These are phyloP conservation scores for Saccharomycopsis hybrid DNA, from an alignment of 1,139 yeast genomes.

Conservation along the genomic window DNA sequence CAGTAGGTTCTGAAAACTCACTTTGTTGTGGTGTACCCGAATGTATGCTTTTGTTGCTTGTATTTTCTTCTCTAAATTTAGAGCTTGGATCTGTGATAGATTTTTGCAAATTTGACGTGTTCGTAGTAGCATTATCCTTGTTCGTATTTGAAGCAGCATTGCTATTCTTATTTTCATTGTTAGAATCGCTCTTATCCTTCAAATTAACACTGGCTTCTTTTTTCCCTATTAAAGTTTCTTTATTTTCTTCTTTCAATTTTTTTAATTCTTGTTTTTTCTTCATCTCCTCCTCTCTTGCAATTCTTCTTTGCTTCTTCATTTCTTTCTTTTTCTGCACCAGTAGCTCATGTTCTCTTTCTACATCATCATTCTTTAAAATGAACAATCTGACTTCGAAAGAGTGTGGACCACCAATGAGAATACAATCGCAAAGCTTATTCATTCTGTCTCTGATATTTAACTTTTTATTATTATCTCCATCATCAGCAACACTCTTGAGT, in stretches of 20 bases:
- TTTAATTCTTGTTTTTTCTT: conserved; percentile 23
- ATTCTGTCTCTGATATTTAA: conserved; percentile 72
- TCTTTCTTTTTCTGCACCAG: conserved; percentile 31
- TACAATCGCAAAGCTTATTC: conserved; percentile 81
- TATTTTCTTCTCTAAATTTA: background rate
- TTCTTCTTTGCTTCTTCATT: conserved; percentile 33
- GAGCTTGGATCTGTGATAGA: too few species aligned
- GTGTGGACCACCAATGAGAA: conserved; percentile 76
- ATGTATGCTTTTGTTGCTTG: too few species aligned
- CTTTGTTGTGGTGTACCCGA: too few species aligned
- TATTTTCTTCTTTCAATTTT: conserved; percentile 20
- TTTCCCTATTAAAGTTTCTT: conserved; percentile 21
- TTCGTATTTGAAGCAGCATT: conserved; percentile 22
- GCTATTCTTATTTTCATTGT: conserved; percentile 16
- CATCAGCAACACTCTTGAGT: conserved; percentile 36
- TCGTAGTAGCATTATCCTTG: conserved; percentile 23
- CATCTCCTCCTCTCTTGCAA: conserved; percentile 33
- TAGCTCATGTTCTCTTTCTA: conserved; percentile 33
- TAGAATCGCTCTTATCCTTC: conserved; percentile 12
- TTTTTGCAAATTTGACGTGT: conserved; percentile 23
- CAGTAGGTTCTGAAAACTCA: too few species aligned
- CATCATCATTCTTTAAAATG: conserved; percentile 68
- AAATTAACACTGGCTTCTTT: conserved; percentile 10
- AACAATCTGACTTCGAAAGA: conserved; percentile 68
- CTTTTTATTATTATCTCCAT: conserved; percentile 14